Percentiles rank a stretch among this genome's conserved stretches.
phyloP scores from a whole-genome alignment of 768 basidiomycete genomes.

The Mycena polygramma region DNA sequence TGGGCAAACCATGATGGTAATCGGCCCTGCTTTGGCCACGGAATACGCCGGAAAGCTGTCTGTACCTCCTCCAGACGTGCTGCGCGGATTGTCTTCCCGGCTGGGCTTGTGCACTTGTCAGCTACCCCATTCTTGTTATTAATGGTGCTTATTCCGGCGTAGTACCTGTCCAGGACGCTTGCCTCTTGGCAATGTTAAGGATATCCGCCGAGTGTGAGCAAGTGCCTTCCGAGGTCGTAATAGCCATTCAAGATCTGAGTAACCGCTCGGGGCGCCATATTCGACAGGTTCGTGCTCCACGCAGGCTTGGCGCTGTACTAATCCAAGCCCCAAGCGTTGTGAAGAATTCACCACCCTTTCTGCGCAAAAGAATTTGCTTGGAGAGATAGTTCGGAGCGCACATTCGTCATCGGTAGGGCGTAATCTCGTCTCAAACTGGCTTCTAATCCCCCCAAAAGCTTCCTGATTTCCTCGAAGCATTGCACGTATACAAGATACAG shows the following conservation, averaged over 20 bases:
- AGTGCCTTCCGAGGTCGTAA: conserved; percentile 60
- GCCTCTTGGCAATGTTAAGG: conserved; percentile 79
- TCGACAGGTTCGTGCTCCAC: conserved; percentile 59
- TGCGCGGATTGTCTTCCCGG: conserved; percentile 59
- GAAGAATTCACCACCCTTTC: conserved; percentile 71
- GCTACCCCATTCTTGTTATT: conserved; percentile 39
- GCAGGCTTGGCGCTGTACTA: conserved; percentile 1
- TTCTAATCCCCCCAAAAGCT: conserved; percentile 58
- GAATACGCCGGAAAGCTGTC: conserved; percentile 69
- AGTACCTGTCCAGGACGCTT: conserved; percentile 83
- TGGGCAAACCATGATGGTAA: conserved; percentile 73
- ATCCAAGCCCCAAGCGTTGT: conserved; percentile 66
- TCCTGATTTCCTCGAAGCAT: conserved; percentile 73
- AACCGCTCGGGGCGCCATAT: conserved; percentile 67
- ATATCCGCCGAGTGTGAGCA: conserved; percentile 70
- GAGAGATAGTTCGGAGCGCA: conserved; percentile 61
- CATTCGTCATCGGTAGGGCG: conserved; percentile 68
- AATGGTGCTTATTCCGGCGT: conserved; percentile 9
- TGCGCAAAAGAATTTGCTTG: conserved; percentile 58
- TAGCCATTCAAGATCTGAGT: conserved; percentile 57
- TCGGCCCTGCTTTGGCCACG: conserved; percentile 76
- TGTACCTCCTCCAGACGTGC: conserved; percentile 61
- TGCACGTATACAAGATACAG: conserved; percentile 52
- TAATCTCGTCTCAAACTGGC: not conserved
- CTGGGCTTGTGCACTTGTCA: conserved; percentile 59